Conservation (phyloP, 208 protist species). For the Herpetomonas muscarum region DNA sequence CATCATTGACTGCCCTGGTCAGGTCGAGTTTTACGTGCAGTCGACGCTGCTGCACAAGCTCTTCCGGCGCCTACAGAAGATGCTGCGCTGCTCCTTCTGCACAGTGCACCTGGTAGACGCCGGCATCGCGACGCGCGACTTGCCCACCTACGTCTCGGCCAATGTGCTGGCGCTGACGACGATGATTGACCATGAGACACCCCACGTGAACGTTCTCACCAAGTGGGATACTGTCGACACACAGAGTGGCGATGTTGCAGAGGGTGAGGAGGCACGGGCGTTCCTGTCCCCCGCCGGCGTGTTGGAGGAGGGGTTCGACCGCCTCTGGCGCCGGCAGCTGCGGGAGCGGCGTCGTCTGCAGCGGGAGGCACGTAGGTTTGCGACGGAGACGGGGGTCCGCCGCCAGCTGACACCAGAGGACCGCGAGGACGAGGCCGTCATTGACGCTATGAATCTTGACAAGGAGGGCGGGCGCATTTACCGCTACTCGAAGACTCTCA, state of each 20-base stretch:
- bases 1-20: constrained; percentile 98
- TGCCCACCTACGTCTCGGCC: constrained; percentile 95
- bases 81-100: constrained; percentile 67
- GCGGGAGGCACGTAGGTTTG: constrained; percentile 35
- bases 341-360: constrained; percentile 38
- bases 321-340: constrained; percentile 68
- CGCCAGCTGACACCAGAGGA: constrained; percentile 19
- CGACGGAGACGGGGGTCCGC: constrained; percentile 14
- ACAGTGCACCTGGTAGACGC: constrained; percentile 95
- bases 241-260: constrained; percentile 19
- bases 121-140: constrained; percentile 90
- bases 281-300: constrained; percentile 56
- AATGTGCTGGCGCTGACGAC: constrained; percentile 93
- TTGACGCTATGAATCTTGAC: constrained; percentile 54
- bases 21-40: constrained; percentile 99
- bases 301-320: constrained; percentile 78
- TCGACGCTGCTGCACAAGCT: constrained; percentile 88
- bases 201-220: constrained; percentile 97
- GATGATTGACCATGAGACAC: constrained; percentile 96
- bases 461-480: constrained; percentile 66
- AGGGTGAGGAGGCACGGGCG: constrained; percentile 64
- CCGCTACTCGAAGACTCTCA: constrained; percentile 73
- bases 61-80: constrained; percentile 60
- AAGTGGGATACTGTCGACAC: constrained; percentile 94
- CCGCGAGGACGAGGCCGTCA: constrained; percentile 16